Percentiles rank a stretch among this genome's conserved stretches.
phyloP scores from a whole-genome alignment of 2,329 filamentous ascomycete species.

The Plectosphaerella plurivora region DNA sequence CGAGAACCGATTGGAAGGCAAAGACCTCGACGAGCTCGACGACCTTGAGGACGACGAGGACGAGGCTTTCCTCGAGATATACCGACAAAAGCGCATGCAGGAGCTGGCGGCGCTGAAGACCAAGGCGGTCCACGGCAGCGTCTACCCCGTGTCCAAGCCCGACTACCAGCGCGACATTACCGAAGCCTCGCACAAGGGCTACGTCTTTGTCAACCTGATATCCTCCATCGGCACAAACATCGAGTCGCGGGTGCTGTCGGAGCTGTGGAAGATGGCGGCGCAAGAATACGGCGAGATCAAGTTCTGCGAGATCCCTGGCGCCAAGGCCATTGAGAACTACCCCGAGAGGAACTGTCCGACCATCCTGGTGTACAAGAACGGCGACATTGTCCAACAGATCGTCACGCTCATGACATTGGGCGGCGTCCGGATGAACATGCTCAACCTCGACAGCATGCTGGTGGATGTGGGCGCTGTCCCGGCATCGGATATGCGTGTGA shows the following conservation, averaged over 20 bases:
- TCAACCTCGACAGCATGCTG: slow-evolving; percentile 75
- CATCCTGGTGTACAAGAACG: slow-evolving; percentile 86
- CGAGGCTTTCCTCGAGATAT: slow-evolving; percentile 82
- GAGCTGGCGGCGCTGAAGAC: slow-evolving; percentile 74
- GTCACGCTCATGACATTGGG: slow-evolving; percentile 81
- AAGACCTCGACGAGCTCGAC: slow-evolving; percentile 88
- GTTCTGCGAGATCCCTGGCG: slow-evolving; percentile 91
- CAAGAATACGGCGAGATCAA: slow-evolving; percentile 88
- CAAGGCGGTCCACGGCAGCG: slow-evolving; percentile 78
- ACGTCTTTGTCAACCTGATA: slow-evolving; percentile 75
- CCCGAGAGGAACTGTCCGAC: slow-evolving; percentile 94
- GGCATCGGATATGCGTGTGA: slow-evolving; percentile 72
- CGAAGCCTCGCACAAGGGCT: slow-evolving; percentile 70
- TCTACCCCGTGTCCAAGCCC: slow-evolving; percentile 91
- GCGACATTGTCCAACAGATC: slow-evolving; percentile 85
- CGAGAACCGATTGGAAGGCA: slow-evolving; percentile 89
- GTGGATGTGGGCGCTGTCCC: slow-evolving; percentile 78
- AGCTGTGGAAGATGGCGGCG: slow-evolving; percentile 83
- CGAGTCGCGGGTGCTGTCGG: slow-evolving; percentile 77
- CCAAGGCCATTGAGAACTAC: slow-evolving; percentile 94
- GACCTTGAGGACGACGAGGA: slow-evolving; percentile 95
- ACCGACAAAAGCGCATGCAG: slow-evolving; percentile 80
- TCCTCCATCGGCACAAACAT: slow-evolving; percentile 74
- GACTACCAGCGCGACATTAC: slow-evolving; percentile 92
- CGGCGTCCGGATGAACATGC: slow-evolving; percentile 65